Percentiles rank a stretch among this genome's conserved stretches.
phyloP scores from a whole-genome alignment of 768 basidiomycete genomes.

The Phaeotremella skinneri region DNA sequence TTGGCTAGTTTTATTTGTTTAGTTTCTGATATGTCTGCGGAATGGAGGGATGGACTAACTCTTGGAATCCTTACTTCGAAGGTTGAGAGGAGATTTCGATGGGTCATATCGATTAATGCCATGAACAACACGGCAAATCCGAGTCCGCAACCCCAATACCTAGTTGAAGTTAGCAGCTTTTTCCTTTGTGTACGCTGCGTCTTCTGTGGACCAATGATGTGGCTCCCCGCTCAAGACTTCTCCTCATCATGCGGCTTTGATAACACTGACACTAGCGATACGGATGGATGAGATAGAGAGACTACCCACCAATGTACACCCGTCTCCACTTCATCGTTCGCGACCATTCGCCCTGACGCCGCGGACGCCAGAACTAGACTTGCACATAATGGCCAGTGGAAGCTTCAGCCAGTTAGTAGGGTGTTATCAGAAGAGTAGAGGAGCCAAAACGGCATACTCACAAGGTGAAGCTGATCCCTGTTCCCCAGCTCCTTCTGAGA shows the following conservation, averaged over 20 bases:
- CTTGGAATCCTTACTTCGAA: conserved; percentile 18
- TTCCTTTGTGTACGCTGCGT: no score
- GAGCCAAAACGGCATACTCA: conserved; percentile 3
- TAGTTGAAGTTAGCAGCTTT: no score
- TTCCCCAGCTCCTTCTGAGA: conserved; percentile 26
- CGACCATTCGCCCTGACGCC: conserved; percentile 32
- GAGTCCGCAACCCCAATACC: conserved; percentile 45
- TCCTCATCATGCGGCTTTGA: no score
- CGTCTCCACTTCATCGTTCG: conserved; percentile 18
- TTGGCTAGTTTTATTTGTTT: conserved; percentile 5
- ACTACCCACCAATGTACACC: conserved; percentile 11
- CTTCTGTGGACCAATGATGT: no score
- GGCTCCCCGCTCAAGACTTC: no score
- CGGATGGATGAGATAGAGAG: neutral
- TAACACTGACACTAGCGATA: neutral
- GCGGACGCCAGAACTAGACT: conserved; percentile 40
- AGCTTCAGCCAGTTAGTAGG: conserved; percentile 14
- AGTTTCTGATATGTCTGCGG: neutral
- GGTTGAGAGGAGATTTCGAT: conserved; percentile 24
- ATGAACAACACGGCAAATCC: conserved; percentile 33
- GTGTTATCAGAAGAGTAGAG: no score
- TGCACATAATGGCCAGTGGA: conserved; percentile 44
- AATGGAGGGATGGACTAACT: conserved; percentile 13
- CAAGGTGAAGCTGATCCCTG: conserved; percentile 25
- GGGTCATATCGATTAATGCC: conserved; percentile 29